Conservation (phyloP, 805 yeast species). For the Candida namnaoensis region DNA sequence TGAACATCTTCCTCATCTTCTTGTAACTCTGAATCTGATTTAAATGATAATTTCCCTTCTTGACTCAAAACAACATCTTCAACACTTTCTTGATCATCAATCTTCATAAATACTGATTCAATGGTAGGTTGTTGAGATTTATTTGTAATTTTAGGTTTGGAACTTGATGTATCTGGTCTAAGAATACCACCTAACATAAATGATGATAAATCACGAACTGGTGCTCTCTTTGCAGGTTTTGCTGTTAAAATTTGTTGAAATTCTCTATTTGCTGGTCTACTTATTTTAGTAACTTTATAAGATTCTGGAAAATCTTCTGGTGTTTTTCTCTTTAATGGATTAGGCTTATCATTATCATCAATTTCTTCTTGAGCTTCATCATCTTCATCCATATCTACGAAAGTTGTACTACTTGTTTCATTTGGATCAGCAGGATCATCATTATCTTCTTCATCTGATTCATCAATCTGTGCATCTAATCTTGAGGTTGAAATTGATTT, state of each 20-base stretch:
- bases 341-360: too few relatives aligned
- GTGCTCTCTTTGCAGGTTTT: neutral
- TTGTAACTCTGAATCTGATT: slow-evolving; percentile 1
- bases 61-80: slow-evolving; percentile 12
- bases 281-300: too few relatives aligned
- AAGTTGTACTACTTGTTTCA: too few relatives aligned
- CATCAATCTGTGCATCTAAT: too few relatives aligned
- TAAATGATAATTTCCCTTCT: slow-evolving; percentile 12
- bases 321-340: too few relatives aligned
- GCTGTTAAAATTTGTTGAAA: neutral
- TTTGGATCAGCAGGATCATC: neutral
- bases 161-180: too few relatives aligned
- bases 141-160: too few relatives aligned
- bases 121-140: neutral
- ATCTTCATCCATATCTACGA: slow-evolving; percentile 1
- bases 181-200: too few relatives aligned
- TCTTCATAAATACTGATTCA: slow-evolving; percentile 11
- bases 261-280: too few relatives aligned
- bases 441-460: neutral
- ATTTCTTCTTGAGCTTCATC: neutral
- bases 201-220: neutral
- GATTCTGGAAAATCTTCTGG: too few relatives aligned
- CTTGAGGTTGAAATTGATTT: too few relatives aligned
- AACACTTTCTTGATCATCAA: slow-evolving; percentile 13
- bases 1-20: slow-evolving; percentile 10